Conservation (phyloP, 2,329 filamentous ascomycete genomes). For the Canariomyces notabilis region DNA sequence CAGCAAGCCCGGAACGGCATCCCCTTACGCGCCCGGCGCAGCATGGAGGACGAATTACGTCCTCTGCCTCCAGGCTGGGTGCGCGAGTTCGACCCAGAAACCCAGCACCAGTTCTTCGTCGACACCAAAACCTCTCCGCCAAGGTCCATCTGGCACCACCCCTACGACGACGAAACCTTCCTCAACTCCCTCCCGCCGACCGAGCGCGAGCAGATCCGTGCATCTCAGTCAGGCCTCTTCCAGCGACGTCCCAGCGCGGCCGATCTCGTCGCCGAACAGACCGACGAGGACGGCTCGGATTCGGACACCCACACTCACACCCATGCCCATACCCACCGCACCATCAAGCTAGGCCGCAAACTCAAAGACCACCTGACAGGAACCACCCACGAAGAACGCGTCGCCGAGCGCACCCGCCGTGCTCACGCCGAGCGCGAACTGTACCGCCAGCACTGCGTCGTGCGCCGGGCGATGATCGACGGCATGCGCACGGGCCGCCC, state of each 20-base stretch:
- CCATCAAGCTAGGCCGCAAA: slow-evolving; percentile 43
- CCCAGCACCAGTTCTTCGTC: slow-evolving; percentile 58
- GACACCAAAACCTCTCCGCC: slow-evolving; percentile 51
- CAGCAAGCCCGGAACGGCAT: slow-evolving; percentile 36
- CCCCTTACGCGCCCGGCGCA: slow-evolving; percentile 45
- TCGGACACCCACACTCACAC: slow-evolving; percentile 22
- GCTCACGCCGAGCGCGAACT: slow-evolving; percentile 45
- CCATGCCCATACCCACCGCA: slow-evolving; percentile 27
- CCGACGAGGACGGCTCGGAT: slow-evolving; percentile 11
- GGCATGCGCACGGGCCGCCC: slow-evolving; percentile 51
- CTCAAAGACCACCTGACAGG: slow-evolving; percentile 56
- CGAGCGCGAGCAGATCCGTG: slow-evolving; percentile 43
- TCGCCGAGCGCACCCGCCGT: slow-evolving; percentile 39
- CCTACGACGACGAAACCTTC: slow-evolving; percentile 54
- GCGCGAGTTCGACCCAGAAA: slow-evolving; percentile 48
- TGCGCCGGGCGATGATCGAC: slow-evolving; percentile 45
- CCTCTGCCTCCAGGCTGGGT: slow-evolving; percentile 53
- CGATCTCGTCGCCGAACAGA: slow-evolving; percentile 36
- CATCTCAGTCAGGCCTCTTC: slow-evolving; percentile 25
- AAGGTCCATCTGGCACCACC: slow-evolving; percentile 56
- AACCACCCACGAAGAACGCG: slow-evolving; percentile 51
- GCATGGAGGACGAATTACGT: slow-evolving; percentile 57
- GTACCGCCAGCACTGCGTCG: slow-evolving; percentile 47
- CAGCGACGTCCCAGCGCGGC: slow-evolving; percentile 29
- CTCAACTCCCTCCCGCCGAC: slow-evolving; percentile 42